Percentiles rank a stretch among this genome's conserved stretches.
phyloP scores from a whole-genome alignment of 495 filamentous ascomycete species.

The Aspergillus affinis region DNA sequence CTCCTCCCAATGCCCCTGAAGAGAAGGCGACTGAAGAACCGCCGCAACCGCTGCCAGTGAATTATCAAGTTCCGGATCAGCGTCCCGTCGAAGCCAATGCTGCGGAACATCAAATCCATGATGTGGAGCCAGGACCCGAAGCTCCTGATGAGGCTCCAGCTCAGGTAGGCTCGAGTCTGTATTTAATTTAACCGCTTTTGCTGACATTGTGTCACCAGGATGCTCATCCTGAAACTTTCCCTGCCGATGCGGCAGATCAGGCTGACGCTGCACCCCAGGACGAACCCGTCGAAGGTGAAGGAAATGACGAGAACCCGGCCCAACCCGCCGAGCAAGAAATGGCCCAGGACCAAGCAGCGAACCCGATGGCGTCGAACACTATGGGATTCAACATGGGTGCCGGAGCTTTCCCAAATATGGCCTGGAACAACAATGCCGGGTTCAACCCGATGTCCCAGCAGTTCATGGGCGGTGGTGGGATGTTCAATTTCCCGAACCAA shows the following conservation, averaged over 20 bases:
- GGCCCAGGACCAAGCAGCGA: conserved; percentile 17
- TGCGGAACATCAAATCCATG: conserved; percentile 2
- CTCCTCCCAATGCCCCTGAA: conserved; percentile 2
- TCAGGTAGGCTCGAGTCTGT: conserved; percentile 14
- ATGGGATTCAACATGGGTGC: conserved; percentile 30
- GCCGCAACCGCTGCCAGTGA: not conserved
- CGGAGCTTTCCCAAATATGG: conserved; percentile 65
- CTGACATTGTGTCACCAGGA: conserved; percentile 12
- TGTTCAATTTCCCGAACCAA: conserved; percentile 65
- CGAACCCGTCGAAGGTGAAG: conserved; percentile 19
- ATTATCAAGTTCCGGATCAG: conserved; percentile 12
- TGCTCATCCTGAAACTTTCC: conserved; percentile 8
- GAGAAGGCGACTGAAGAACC: conserved; percentile 9
- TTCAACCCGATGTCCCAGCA: conserved; percentile 70
- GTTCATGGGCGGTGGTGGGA: conserved; percentile 71
- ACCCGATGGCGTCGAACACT: conserved; percentile 23
- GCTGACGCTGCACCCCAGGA: conserved; percentile 14
- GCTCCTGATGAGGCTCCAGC: conserved; percentile 21
- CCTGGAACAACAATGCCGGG: conserved; percentile 61
- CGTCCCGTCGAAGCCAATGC: conserved; percentile 6
- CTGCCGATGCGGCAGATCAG: conserved; percentile 9
- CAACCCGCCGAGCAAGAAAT: conserved; percentile 27
- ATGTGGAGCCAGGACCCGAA: conserved; percentile 14
- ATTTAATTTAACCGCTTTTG: not conserved
- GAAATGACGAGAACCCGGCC: conserved; percentile 19